Conservation (phyloP, 768 basidiomycete species). For the Boletus tomentosulus region DNA sequence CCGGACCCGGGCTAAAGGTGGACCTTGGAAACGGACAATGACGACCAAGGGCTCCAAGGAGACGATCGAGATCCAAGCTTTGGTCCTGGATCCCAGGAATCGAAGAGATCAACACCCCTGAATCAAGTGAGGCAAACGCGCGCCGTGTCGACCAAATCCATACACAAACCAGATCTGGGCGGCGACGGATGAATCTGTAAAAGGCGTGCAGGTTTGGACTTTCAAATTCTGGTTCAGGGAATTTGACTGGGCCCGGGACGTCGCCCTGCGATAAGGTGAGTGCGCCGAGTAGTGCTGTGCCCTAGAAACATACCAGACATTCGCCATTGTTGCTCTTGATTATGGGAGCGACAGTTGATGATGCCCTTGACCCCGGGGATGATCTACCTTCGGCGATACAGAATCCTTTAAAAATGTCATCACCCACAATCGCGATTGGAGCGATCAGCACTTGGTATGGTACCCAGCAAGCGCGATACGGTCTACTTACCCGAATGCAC, state of each 20-base stretch:
- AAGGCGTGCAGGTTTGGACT: background rate
- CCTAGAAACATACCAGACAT: constrained; percentile 13
- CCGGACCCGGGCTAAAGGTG: constrained; percentile 16
- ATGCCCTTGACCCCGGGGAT: background rate
- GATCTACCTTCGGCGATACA: constrained; percentile 48
- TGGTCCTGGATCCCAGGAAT: background rate
- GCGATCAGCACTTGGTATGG: constrained; percentile 24
- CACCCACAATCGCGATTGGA: constrained; percentile 29
- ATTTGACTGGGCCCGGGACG: background rate
- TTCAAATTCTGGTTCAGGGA: background rate
- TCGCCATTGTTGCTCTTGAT: constrained; percentile 15
- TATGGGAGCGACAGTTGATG: background rate
- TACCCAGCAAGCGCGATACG: background rate
- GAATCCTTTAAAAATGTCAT: constrained; percentile 42
- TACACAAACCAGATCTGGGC: background rate
- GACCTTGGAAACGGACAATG: constrained; percentile 13
- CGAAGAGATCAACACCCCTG: background rate
- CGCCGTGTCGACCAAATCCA: background rate
- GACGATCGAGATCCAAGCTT: constrained; percentile 27
- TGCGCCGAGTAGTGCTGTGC: background rate
- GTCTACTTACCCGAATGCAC: constrained; percentile 8
- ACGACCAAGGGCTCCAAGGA: constrained; percentile 10
- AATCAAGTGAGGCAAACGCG: background rate
- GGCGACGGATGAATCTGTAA: background rate
- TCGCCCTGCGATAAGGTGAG: background rate